These are phyloP conservation scores for Scenedesmus sp. DNA, from an alignment of 163 green algal species.

Conservation along the genomic window DNA sequence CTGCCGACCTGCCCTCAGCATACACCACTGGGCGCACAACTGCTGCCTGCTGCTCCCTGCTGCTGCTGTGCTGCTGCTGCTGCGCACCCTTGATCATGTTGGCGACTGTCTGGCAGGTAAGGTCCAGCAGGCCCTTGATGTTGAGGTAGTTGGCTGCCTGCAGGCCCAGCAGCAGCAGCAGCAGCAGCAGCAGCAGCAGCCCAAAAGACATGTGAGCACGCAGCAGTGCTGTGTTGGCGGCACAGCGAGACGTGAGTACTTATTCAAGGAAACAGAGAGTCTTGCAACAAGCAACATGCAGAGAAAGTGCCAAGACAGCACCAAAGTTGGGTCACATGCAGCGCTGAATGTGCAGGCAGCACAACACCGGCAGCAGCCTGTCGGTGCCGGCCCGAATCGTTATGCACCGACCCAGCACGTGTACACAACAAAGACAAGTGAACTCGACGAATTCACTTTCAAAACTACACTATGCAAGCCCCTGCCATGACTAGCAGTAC, in stretches of 20 bases:
- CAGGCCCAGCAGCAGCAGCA: not conserved
- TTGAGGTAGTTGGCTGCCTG: constrained; percentile 99
- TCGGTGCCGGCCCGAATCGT: not conserved
- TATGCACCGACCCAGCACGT: not conserved
- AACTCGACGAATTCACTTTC: no score
- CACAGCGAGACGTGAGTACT: no score
- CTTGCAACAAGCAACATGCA: not conserved
- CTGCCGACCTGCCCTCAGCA: not conserved
- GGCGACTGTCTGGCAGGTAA: constrained; percentile 98
- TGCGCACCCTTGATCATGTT: constrained; percentile 64
- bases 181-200: not conserved
- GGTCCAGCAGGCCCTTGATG: constrained; percentile 99
- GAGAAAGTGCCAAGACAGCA: not conserved
- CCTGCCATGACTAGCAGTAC: no score
- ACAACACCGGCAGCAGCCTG: not conserved
- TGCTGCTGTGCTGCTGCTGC: constrained; percentile 44
- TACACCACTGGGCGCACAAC: not conserved
- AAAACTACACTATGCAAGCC: no score
- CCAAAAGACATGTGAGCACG: not conserved
- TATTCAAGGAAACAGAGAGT: not conserved
- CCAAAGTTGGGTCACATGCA: no score
- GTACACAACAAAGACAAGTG: not conserved
- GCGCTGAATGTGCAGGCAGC: no score
- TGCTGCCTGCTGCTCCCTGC: not conserved
- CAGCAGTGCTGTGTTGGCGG: not conserved